Evolutionary conservation across 164 flowering plant genomes (phyloP), one percentile per base, ranked within the genome.

Genomic region (Dillenia turbinata): DNA sequence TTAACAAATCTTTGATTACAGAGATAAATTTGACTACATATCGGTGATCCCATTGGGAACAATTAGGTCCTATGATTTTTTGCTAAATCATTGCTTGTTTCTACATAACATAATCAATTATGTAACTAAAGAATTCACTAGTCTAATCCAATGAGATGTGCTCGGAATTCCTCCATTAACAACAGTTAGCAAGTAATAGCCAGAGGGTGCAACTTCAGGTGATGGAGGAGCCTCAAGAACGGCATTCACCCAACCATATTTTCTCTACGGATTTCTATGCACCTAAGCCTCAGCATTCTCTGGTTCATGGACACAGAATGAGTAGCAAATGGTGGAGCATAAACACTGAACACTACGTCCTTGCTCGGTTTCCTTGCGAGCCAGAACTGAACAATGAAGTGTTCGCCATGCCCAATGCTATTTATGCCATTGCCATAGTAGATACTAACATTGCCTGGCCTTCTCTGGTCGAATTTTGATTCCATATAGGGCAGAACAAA

Each of bases 231-330:
- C 86, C 63, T 70, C 80, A 54, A 87, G 33, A n/a, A 58, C 54
- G 11, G 81, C 89, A 52, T 5, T 74, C 12, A 73, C 49, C 75
- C 60, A 68, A 8, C 83, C 87, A 52, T 22, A 75, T 1, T 52
- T 54, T 16, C 64, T 57, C 75, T 73, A 50, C 26, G 65, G 65
- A 81, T 55, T 0, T 64, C 63, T 54, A n/a, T 73, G 75, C 72
- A 59, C 70, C 74, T 73, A 12, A 86, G 77, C 69, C 57, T 75
- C 77, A 89, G 43, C 90, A 89, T 56, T 75, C 92, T 83, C 65
- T 89, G 96, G 51, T 83, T 82, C 92, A 85, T 86, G 1, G 90
- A 76, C 0, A 77, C 1, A 0, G 86, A 78, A 55, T 89, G 92
- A 0, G 90, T 83, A 3, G 81, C 61, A 61, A 89, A 89, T 0